Evolutionary conservation across 225 moss, liverwort and hornwort genomes (phyloP).

Genomic region (Antitrichia curtipendula): DNA sequence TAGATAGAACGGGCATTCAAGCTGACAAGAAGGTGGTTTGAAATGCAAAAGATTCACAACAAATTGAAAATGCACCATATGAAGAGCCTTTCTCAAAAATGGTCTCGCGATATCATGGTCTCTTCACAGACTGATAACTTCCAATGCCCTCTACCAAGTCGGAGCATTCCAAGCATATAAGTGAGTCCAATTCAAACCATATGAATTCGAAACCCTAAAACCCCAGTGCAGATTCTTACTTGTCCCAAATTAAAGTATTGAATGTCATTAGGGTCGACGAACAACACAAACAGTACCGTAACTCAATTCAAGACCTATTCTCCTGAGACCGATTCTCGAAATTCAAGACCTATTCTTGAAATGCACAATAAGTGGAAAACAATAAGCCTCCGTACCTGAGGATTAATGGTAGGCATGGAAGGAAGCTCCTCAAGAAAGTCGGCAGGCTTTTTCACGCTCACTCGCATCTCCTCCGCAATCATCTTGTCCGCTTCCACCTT

Average conservation of each 20-base stretch:
- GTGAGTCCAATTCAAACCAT: background rate
- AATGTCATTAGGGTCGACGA: background rate
- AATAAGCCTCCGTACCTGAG: slow-evolving; percentile 18
- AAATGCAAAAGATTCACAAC: background rate
- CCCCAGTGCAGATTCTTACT: background rate
- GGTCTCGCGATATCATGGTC: background rate
- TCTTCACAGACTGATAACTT: background rate
- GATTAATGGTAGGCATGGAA: slow-evolving; percentile 48
- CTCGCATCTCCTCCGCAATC: slow-evolving; percentile 84
- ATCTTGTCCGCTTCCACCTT: slow-evolving; percentile 85
- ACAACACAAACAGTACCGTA: background rate
- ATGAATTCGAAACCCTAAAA: background rate
- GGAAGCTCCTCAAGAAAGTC: slow-evolving; percentile 85
- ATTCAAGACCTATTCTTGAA: no score
- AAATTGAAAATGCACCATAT: background rate
- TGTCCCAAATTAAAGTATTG: background rate
- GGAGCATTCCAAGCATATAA: background rate
- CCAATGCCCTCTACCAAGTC: background rate
- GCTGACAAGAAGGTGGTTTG: background rate
- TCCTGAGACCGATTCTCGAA: background rate
- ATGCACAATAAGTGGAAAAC: background rate
- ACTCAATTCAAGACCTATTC: background rate
- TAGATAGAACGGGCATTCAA: background rate
- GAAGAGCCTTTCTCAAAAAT: background rate
- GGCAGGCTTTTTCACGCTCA: slow-evolving; percentile 56